These are phyloP conservation scores for Arabidopsis suecica DNA, from an alignment of 345 rosid genomes.

Conservation along the genomic window DNA sequence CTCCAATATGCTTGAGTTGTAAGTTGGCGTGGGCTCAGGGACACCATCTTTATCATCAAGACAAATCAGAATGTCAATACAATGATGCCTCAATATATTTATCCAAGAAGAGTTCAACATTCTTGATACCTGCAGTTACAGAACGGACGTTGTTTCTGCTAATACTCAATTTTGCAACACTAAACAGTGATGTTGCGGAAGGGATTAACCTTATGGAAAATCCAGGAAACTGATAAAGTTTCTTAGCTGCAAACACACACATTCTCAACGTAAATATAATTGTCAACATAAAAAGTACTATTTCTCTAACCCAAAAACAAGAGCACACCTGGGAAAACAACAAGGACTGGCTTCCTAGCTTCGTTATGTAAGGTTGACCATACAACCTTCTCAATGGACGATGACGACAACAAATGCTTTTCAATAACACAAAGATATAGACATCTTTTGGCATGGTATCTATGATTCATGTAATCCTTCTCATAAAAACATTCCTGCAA, in stretches of 20 bases:
- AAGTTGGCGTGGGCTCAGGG: constrained; percentile 67
- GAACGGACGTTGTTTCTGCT: constrained; percentile 72
- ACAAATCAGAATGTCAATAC: constrained; percentile 20
- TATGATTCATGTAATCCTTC: constrained; percentile 83
- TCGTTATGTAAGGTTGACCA: constrained; percentile 86
- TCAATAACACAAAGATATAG: constrained; percentile 76
- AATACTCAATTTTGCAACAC: constrained; percentile 67
- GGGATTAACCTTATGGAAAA: constrained; percentile 76
- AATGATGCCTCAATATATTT: constrained; percentile 2
- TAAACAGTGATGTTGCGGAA: constrained; percentile 67
- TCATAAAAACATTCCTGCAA: constrained; percentile 87
- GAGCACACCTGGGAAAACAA: constrained; percentile 73
- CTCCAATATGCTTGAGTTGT: constrained; percentile 85
- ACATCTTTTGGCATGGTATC: constrained; percentile 91
- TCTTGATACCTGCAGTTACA: constrained; percentile 60
- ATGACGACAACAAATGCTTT: constrained; percentile 61
- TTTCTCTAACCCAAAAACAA: neutral
- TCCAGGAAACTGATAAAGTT: constrained; percentile 59
- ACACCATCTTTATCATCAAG: constrained; percentile 52
- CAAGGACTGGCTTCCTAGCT: constrained; percentile 85
- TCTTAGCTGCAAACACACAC: constrained; percentile 51
- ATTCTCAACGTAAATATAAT: constrained; percentile 18
- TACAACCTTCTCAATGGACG: constrained; percentile 61
- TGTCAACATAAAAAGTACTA: neutral
- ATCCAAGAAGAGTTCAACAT: constrained; percentile 6